Percentiles rank a stretch among this genome's conserved stretches.
These are phyloP conservation scores for Pezicula carpinea DNA, from an alignment of 2,329 filamentous ascomycete species.

Conservation along the genomic window DNA sequence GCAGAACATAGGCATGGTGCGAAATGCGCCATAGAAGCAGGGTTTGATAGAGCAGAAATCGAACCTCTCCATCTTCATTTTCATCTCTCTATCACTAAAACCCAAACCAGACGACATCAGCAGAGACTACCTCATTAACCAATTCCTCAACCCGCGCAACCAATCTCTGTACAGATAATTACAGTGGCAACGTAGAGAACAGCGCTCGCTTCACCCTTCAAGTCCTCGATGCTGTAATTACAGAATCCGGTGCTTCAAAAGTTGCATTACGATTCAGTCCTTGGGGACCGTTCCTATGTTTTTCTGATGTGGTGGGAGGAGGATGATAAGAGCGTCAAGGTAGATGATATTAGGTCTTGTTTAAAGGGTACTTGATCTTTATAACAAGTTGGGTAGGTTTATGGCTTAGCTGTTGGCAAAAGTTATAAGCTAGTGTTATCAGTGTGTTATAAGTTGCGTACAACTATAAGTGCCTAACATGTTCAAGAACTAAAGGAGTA, in stretches of 20 bases:
- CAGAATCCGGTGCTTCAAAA: slow-evolving; percentile 44
- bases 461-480: too few species aligned
- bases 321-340: too few species aligned
- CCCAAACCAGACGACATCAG: slow-evolving; percentile 2
- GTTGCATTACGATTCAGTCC: slow-evolving; percentile 55
- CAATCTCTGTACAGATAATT: slow-evolving; percentile 46
- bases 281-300: too few species aligned
- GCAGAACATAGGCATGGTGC: slow-evolving; percentile 23
- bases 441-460: too few species aligned
- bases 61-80: neutral
- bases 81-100: neutral
- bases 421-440: too few species aligned
- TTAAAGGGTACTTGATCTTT: too few species aligned
- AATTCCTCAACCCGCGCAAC: slow-evolving; percentile 48
- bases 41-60: slow-evolving; percentile 44
- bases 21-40: slow-evolving; percentile 30
- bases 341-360: too few species aligned
- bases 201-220: slow-evolving; percentile 43
- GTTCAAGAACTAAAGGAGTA: too few species aligned
- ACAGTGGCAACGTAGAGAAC: slow-evolving; percentile 18
- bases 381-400: too few species aligned
- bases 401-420: too few species aligned
- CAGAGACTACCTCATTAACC: slow-evolving; percentile 48
- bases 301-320: too few species aligned
- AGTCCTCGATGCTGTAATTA: slow-evolving; percentile 39